phyloP scores from a whole-genome alignment of 129 eudicot genomes.

The Flaveria sonorensis region DNA sequence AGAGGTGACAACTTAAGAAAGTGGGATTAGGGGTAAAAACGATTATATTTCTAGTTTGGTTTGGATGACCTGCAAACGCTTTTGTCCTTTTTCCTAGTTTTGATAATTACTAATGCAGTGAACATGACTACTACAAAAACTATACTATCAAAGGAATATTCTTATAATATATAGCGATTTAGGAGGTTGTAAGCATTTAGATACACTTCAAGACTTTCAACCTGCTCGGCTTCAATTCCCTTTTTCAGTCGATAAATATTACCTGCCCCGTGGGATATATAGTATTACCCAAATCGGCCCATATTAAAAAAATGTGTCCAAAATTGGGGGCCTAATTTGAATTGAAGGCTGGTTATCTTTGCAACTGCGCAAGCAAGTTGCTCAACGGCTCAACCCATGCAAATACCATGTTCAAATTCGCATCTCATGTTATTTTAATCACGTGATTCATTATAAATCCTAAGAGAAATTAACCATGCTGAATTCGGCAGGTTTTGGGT shows the following conservation, averaged over 20 bases:
- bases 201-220: background rate
- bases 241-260: background rate
- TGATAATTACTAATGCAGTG: background rate
- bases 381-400: no score
- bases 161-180: background rate
- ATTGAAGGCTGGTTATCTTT: background rate
- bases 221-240: background rate
- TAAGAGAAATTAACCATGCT: background rate
- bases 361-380: background rate
- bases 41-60: background rate
- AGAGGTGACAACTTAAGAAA: background rate
- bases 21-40: background rate
- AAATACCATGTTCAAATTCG: no score
- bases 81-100: background rate
- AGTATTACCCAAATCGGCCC: background rate
- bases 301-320: background rate
- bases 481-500: slow-evolving; percentile 67
- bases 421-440: no score
- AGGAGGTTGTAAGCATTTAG: background rate
- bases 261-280: background rate
- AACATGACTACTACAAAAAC: background rate
- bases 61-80: background rate
- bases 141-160: background rate
- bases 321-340: background rate
- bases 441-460: no score